A percentile compares a stretch with the other conserved stretches of the same genome.
These are phyloP conservation scores for Chalciporus chontae DNA, from an alignment of 768 basidiomycete species.

Conservation along the genomic window DNA sequence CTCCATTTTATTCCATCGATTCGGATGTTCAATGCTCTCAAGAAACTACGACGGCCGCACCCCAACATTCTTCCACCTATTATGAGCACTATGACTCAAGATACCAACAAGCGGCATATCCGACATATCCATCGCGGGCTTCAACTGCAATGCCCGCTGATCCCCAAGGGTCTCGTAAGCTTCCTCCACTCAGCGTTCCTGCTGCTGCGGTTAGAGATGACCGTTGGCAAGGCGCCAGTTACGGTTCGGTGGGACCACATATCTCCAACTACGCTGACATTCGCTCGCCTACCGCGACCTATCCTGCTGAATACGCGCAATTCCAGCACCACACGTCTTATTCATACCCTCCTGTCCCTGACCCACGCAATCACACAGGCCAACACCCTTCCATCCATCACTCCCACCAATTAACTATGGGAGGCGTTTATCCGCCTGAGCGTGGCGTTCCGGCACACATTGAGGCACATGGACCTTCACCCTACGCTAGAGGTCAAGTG, in stretches of 20 bases:
- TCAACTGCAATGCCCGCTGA: conserved; percentile 46
- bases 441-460: conserved; percentile 40
- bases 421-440: conserved; percentile 26
- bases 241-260: conserved; percentile 35
- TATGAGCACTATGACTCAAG: conserved; percentile 58
- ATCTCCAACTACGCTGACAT: conserved; percentile 41
- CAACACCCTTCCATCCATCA: conserved; percentile 27
- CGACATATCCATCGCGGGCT: conserved; percentile 45
- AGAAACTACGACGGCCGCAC: conserved; percentile 36
- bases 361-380: conserved; percentile 31
- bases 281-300: conserved; percentile 63
- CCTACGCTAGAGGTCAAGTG: conserved; percentile 45
- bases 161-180: conserved; percentile 51
- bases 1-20: conserved; percentile 10
- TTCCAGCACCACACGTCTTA: conserved; percentile 39
- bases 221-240: conserved; percentile 43
- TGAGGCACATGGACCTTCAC: conserved; percentile 39
- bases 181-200: conserved; percentile 52
- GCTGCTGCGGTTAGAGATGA: conserved; percentile 44
- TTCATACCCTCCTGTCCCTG: conserved; percentile 34
- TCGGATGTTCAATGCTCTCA: conserved; percentile 1
- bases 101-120: conserved; percentile 39
- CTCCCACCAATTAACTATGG: conserved; percentile 28
- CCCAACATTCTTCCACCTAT: conserved; percentile 45
- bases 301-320: conserved; percentile 50